Base-by-base conservation (phyloP, 306 rosid species). In the Cercis canadensis region DNA sequence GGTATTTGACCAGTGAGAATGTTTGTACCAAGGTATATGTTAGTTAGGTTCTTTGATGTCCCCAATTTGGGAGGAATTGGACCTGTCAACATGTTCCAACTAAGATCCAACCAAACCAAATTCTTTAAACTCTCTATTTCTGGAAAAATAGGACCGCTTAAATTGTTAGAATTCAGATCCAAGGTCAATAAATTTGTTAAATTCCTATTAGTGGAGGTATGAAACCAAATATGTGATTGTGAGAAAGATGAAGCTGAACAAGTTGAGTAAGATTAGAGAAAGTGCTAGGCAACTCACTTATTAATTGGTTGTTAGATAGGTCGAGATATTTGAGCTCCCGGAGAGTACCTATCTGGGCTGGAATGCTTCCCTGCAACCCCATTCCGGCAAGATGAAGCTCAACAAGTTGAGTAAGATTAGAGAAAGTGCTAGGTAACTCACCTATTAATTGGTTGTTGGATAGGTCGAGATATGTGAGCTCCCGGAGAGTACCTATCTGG, bases 271-370 rank as follows among this genome's bases (percentile, higher is more conserved):
- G 37, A 40, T 17, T 54, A 7, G 33, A 7, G n/a, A 65, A 1
- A 7, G 70, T 29, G 33, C 1, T 37, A 65, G 70, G 58, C 4
- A 65, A 6, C 43, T 31, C 7, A 49, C 77, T 68, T 12, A 1
- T 6, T 14, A 77, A 4, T 0, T 2, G 0, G 21, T 58, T 52
- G 5, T 4, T 0, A 4, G 55, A 60, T 5, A 79, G 33, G 21
- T 44, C 17, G 1, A 51, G 0, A 0, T 16, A 17, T 3, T 46
- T 70, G 9, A 70, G 39, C 7, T 34, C 7, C 7, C 5, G 4
- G 7, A 34, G 39, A 34, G 39, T 7, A 34, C 39, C 4, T 34
- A 34, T 34, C 7, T 7, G 5, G 4, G 5, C 39, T 4, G 39
- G 39, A 7, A 34, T 34, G 7, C 39, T 3, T 34, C 39, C 39